A percentile compares a stretch with the other conserved stretches of the same genome.
Evolutionary conservation across 768 basidiomycete species (phyloP).

Genomic region (Panaeolus cyanescens): DNA sequence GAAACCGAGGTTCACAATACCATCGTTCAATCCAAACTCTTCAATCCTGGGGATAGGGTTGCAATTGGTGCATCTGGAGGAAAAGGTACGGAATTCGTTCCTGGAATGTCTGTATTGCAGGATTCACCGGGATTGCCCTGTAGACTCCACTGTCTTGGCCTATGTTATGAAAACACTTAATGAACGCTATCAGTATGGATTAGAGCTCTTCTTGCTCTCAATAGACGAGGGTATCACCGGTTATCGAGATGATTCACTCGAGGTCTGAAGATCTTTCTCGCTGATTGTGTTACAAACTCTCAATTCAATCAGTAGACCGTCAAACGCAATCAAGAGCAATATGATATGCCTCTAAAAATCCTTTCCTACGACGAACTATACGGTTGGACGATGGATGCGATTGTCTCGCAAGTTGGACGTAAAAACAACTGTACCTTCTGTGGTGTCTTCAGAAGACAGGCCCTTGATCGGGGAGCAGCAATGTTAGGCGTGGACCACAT

Average conservation of each 20-base stretch:
- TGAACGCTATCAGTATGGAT: slow-evolving; percentile 89
- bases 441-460: slow-evolving; percentile 95
- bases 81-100: slow-evolving; percentile 64
- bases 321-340: slow-evolving; percentile 95
- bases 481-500: slow-evolving; percentile 93
- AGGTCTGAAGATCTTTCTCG: slow-evolving; percentile 48
- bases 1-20: slow-evolving; percentile 99
- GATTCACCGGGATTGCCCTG: slow-evolving; percentile 17
- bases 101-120: slow-evolving; percentile 9
- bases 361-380: slow-evolving; percentile 95
- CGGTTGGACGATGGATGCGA: slow-evolving; percentile 99
- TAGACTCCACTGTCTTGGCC: slow-evolving; percentile 97
- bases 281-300: background rate
- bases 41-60: slow-evolving; percentile 87
- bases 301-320: slow-evolving; percentile 68
- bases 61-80: slow-evolving; percentile 99
- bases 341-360: slow-evolving; percentile 93
- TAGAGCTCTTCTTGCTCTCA: slow-evolving; percentile 89
- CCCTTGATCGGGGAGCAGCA: slow-evolving; percentile 91
- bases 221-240: slow-evolving; percentile 99
- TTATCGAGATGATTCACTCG: slow-evolving; percentile 95
- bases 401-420: slow-evolving; percentile 91
- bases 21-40: slow-evolving; percentile 79
- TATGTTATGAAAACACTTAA: slow-evolving; percentile 97
- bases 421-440: slow-evolving; percentile 99